A percentile compares a stretch with the other conserved stretches of the same genome.
These are phyloP conservation scores for Odontarrhena argentea DNA, from an alignment of 345 rosid genomes.

Conservation along the genomic window DNA sequence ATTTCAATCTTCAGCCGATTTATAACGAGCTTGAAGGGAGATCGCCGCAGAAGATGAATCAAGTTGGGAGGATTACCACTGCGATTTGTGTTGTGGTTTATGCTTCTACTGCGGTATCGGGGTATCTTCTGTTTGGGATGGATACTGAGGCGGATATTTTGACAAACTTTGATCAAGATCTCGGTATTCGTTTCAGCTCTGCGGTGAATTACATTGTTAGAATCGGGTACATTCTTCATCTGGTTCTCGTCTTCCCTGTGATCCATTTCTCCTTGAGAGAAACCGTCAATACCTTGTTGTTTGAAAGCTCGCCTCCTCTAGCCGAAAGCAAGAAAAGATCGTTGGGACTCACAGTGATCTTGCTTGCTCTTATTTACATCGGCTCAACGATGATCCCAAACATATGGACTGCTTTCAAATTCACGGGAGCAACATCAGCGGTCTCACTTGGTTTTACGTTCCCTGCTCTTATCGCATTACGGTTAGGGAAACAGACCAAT, in stretches of 20 bases:
- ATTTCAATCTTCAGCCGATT: constrained; percentile 92
- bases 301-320: constrained; percentile 73
- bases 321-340: constrained; percentile 79
- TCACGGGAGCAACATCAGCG: constrained; percentile 98
- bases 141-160: constrained; percentile 81
- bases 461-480: constrained; percentile 80
- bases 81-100: constrained; percentile 69
- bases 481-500: constrained; percentile 54
- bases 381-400: constrained; percentile 94
- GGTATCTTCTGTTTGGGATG: constrained; percentile 81
- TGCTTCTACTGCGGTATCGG: constrained; percentile 74
- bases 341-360: constrained; percentile 59
- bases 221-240: constrained; percentile 85
- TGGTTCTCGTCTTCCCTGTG: constrained; percentile 95
- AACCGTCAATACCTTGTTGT: constrained; percentile 71
- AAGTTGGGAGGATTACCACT: constrained; percentile 81
- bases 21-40: constrained; percentile 84
- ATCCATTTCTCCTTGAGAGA: constrained; percentile 92
- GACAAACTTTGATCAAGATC: constrained; percentile 88
- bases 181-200: constrained; percentile 78
- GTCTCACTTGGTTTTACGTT: constrained; percentile 91
- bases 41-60: constrained; percentile 81
- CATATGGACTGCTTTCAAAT: constrained; percentile 97
- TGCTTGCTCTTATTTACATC: constrained; percentile 62
- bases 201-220: constrained; percentile 83